Conservation (phyloP, 768 basidiomycete species). For the Neoboletus brunneissimus region DNA sequence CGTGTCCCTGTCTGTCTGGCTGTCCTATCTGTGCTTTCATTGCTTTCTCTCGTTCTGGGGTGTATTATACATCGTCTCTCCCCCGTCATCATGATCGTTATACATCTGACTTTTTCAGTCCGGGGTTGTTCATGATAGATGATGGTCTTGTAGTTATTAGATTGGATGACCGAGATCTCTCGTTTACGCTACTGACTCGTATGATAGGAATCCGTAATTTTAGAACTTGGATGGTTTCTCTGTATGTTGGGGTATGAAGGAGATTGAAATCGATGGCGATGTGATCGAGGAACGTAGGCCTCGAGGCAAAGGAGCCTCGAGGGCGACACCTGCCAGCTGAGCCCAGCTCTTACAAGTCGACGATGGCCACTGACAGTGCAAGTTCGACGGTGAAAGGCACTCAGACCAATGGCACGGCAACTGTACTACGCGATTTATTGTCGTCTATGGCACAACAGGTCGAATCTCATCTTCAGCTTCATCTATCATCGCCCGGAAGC, state of each 20-base stretch:
- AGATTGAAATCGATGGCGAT: not conserved
- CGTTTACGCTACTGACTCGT: constrained; percentile 2
- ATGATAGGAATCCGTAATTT: constrained; percentile 12
- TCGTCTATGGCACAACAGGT: constrained; percentile 25
- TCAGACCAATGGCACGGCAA: not conserved
- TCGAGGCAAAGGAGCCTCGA: constrained; percentile 11
- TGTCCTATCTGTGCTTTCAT: not conserved
- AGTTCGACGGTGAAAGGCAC: not conserved
- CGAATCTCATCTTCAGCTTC: constrained; percentile 23
- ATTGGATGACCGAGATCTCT: not conserved
- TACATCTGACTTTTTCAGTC: not conserved
- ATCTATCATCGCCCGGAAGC: not conserved
- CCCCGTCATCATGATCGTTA: not conserved
- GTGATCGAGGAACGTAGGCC: constrained; percentile 6
- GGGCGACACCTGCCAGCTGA: not conserved
- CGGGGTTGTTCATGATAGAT: not conserved
- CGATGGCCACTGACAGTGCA: not conserved
- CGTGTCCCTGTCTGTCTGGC: not conserved
- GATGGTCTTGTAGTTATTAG: not conserved
- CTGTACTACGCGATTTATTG: constrained; percentile 17
- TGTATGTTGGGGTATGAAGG: not conserved
- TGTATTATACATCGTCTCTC: constrained; percentile 1
- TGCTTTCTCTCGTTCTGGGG: not conserved
- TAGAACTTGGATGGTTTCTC: not conserved
- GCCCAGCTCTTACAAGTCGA: not conserved